phyloP scores from a whole-genome alignment of 805 yeast species.

The Candida pseudofarinosa region DNA sequence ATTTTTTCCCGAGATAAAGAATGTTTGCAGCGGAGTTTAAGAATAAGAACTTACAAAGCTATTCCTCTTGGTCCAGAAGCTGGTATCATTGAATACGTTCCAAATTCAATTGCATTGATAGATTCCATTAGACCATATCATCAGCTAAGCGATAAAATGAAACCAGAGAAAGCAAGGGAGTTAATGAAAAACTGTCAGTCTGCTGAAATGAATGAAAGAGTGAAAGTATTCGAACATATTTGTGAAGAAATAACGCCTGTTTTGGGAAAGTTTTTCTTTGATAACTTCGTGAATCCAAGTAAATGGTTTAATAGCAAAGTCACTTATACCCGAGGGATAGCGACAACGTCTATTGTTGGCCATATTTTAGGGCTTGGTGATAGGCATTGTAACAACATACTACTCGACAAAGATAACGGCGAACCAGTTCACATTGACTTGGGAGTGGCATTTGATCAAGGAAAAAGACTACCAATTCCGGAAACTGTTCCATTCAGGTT shows the following conservation, averaged over 20 bases:
- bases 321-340: conserved; percentile 71
- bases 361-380: conserved; percentile 90
- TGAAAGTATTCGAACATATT: conserved; percentile 45
- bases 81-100: conserved; percentile 89
- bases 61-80: conserved; percentile 83
- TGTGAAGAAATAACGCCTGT: conserved; percentile 56
- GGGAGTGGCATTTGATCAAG: conserved; percentile 97
- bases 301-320: conserved; percentile 69
- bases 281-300: conserved; percentile 60
- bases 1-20: conserved; percentile 54
- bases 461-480: conserved; percentile 76
- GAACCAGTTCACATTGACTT: conserved; percentile 95
- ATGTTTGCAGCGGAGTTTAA: conserved; percentile 53
- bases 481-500: conserved; percentile 92
- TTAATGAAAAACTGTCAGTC: conserved; percentile 58
- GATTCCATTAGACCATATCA: conserved; percentile 70
- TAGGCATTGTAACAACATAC: conserved; percentile 85
- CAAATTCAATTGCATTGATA: conserved; percentile 65
- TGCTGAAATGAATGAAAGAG: conserved; percentile 39
- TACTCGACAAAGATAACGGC: conserved; percentile 77
- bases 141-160: conserved; percentile 38
- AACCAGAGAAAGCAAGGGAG: conserved; percentile 55
- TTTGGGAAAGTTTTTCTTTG: conserved; percentile 65
- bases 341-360: conserved; percentile 83
- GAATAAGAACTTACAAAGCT: conserved; percentile 81